Conservation (phyloP, 2,329 filamentous ascomycete species). For the Fusarium nurragi region DNA sequence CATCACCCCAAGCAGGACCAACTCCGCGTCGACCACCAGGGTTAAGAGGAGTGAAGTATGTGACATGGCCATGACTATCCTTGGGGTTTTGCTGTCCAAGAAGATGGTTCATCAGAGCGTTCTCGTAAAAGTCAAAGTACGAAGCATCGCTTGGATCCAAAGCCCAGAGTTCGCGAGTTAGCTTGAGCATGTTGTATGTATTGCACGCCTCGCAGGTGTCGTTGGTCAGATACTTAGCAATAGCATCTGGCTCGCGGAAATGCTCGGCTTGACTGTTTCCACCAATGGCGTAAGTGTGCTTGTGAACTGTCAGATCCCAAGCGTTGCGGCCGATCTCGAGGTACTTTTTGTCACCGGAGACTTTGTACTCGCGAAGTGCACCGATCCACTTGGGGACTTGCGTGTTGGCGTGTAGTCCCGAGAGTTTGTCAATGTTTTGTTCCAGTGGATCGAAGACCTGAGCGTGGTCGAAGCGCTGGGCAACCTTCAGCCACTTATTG, state of each 20-base stretch:
- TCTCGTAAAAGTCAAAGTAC: slow-evolving; percentile 65
- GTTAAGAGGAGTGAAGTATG: slow-evolving; percentile 62
- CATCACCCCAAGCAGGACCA: slow-evolving; percentile 63
- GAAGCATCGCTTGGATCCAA: slow-evolving; percentile 50
- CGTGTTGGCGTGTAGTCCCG: slow-evolving; percentile 62
- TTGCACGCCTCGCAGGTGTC: slow-evolving; percentile 65
- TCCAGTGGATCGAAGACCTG: slow-evolving; percentile 58
- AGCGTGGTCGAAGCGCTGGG: slow-evolving; percentile 61
- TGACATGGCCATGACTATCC: slow-evolving; percentile 58
- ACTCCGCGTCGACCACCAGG: slow-evolving; percentile 58
- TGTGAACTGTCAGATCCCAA: slow-evolving; percentile 57
- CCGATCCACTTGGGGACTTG: slow-evolving; percentile 65
- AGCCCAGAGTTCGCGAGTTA: slow-evolving; percentile 61
- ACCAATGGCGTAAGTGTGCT: slow-evolving; percentile 63
- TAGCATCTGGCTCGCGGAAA: slow-evolving; percentile 58
- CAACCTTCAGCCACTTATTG: slow-evolving; percentile 56
- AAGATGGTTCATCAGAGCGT: slow-evolving; percentile 60
- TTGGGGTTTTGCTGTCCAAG: slow-evolving; percentile 59
- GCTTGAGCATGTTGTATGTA: slow-evolving; percentile 66
- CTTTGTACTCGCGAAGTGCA: slow-evolving; percentile 58
- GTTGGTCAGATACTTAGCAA: slow-evolving; percentile 53
- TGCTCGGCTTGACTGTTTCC: slow-evolving; percentile 64
- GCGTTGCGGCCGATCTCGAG: slow-evolving; percentile 60
- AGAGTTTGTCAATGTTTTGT: slow-evolving; percentile 54
- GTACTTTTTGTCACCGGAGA: slow-evolving; percentile 56